phyloP scores from a whole-genome alignment of 371 early-diverging fungal species.

The Mortierella sp. region DNA sequence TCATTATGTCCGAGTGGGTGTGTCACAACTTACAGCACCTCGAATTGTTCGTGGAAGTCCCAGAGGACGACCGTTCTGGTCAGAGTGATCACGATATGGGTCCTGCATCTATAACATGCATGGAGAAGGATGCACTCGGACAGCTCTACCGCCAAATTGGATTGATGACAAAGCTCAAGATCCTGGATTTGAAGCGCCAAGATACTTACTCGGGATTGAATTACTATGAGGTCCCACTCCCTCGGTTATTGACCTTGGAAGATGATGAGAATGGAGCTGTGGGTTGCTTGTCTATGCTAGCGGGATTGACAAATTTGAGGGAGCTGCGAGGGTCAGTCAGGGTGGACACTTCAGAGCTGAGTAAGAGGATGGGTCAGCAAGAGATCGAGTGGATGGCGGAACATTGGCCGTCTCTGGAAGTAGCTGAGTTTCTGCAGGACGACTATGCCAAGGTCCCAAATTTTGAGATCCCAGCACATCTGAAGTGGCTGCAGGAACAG shows the following conservation, averaged over 20 bases:
- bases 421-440: neutral
- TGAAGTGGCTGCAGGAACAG: neutral
- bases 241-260: neutral
- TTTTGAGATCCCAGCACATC: neutral
- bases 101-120: neutral
- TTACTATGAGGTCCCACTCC: neutral
- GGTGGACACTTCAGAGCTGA: neutral
- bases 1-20: neutral
- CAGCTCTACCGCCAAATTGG: neutral
- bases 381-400: neutral
- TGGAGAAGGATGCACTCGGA: neutral
- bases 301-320: neutral
- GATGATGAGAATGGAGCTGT: neutral
- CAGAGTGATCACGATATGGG: neutral
- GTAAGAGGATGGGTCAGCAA: neutral
- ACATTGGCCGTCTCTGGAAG: neutral
- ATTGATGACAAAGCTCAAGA: neutral
- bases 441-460: neutral
- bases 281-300: neutral
- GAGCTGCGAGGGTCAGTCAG: constrained; percentile 2
- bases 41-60: neutral
- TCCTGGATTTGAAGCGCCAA: neutral
- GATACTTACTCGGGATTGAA: neutral
- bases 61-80: neutral
- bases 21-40: neutral